Evolutionary conservation across 2,329 filamentous ascomycete species (phyloP).

Genomic region (Trichophyton simii): DNA sequence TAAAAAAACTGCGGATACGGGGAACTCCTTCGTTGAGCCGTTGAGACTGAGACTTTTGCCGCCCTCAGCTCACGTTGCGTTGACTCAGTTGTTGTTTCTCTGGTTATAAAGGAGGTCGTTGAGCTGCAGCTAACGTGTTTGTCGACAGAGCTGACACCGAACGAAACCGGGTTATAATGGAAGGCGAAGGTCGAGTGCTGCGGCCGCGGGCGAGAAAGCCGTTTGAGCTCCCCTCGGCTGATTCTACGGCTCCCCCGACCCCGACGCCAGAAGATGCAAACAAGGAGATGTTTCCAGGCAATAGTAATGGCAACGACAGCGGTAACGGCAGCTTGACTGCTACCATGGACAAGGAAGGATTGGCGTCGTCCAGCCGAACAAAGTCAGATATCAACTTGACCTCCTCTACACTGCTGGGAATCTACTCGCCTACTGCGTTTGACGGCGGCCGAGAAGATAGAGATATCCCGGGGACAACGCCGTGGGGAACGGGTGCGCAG

Average conservation of each 20-base stretch:
- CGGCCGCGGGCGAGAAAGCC: conserved; percentile 9
- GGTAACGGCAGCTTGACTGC: conserved; percentile 7
- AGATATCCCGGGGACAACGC: conserved; percentile 36
- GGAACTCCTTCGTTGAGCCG: background rate
- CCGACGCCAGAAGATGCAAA: conserved; percentile 9
- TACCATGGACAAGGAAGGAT: conserved; percentile 20
- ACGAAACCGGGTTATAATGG: conserved; percentile 14
- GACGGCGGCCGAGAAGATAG: conserved; percentile 21
- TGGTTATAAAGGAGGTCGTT: background rate
- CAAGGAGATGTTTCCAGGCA: background rate
- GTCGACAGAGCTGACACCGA: background rate
- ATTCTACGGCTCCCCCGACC: conserved; percentile 28
- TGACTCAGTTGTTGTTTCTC: background rate
- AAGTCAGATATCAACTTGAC: conserved; percentile 78
- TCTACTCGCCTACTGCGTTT: conserved; percentile 61
- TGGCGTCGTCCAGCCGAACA: conserved; percentile 49
- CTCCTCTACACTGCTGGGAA: conserved; percentile 77
- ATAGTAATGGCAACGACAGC: conserved; percentile 3
- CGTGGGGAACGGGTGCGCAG: conserved; percentile 66
- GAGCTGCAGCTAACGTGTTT: background rate
- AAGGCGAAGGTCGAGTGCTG: conserved; percentile 12
- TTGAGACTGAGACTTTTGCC: background rate
- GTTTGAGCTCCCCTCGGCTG: conserved; percentile 14
- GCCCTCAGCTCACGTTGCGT: background rate
- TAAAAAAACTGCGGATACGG: background rate